phyloP scores from a whole-genome alignment of 129 eudicot genomes.

The Ambrosia artemisiifolia region DNA sequence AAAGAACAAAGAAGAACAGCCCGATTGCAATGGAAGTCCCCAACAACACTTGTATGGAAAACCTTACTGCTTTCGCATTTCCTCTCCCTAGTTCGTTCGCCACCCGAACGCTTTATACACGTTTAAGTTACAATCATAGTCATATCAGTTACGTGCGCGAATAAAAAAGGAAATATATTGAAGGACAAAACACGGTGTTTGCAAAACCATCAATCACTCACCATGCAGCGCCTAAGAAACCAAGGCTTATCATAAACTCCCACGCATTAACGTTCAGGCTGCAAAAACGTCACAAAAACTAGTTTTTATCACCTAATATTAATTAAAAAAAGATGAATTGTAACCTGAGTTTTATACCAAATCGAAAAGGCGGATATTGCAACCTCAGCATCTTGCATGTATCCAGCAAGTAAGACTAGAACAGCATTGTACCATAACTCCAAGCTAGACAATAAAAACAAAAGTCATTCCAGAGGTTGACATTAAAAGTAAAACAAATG shows the following conservation, averaged over 20 bases:
- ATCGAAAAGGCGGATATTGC: constrained; percentile 73
- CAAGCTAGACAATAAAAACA: constrained; percentile 35
- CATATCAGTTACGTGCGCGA: background rate
- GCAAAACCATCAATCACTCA: constrained; percentile 17
- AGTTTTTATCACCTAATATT: background rate
- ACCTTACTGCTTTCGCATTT: constrained; percentile 61
- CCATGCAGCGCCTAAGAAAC: constrained; percentile 80
- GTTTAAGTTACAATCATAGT: background rate
- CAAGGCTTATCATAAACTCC: constrained; percentile 62
- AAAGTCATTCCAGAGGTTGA: background rate
- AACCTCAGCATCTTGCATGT: constrained; percentile 59
- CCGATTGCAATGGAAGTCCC: constrained; percentile 58
- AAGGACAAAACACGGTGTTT: no score
- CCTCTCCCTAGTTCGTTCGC: constrained; percentile 86
- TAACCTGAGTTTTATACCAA: constrained; percentile 37
- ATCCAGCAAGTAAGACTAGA: constrained; percentile 64
- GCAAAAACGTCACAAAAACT: constrained; percentile 12
- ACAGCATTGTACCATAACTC: constrained; percentile 71
- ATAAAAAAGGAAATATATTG: background rate
- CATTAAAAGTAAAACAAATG: background rate
- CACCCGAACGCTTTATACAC: constrained; percentile 60
- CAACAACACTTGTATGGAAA: constrained; percentile 59
- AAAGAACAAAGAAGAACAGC: constrained; percentile 41
- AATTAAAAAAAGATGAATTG: background rate
- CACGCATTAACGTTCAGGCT: constrained; percentile 55